Percentiles rank a stretch among this genome's conserved stretches.
Evolutionary conservation across 1,284 basidiomycete species (phyloP).

Genomic region (Naganishia liquefaciens): DNA sequence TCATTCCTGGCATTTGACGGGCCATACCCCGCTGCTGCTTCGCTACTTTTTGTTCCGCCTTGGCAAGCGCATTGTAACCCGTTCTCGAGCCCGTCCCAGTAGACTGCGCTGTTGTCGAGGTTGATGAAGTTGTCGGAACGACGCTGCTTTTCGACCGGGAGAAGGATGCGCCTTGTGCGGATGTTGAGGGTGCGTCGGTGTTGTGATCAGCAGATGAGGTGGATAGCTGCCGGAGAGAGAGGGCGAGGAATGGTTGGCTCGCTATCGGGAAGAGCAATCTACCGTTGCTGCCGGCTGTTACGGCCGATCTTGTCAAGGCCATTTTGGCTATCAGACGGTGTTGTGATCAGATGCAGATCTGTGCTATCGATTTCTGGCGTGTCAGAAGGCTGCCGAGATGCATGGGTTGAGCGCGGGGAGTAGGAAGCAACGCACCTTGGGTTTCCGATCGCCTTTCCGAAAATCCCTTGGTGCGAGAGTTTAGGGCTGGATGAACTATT

Average conservation of each 20-base stretch:
- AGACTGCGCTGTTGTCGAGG: slow-evolving; percentile 17
- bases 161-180: slow-evolving; percentile 7
- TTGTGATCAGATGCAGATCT: too few species aligned
- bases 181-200: slow-evolving; percentile 2
- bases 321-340: background rate
- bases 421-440: too few species aligned
- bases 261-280: background rate
- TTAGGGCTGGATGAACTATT: too few species aligned
- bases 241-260: background rate
- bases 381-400: too few species aligned
- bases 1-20: slow-evolving; percentile 24
- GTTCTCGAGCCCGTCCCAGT: slow-evolving; percentile 1
- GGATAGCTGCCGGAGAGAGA: slow-evolving; percentile 5
- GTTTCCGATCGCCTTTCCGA: too few species aligned
- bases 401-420: too few species aligned
- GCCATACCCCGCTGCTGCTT: slow-evolving; percentile 27
- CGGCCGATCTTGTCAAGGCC: slow-evolving; percentile 4
- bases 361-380: too few species aligned
- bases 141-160: slow-evolving; percentile 1
- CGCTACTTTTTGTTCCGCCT: slow-evolving; percentile 21
- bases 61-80: slow-evolving; percentile 24
- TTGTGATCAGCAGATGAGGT: background rate
- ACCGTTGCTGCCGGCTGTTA: background rate
- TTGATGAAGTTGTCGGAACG: background rate
- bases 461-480: too few species aligned